phyloP scores from a whole-genome alignment of 306 rosid genomes.

The Hippophae rhamnoides region DNA sequence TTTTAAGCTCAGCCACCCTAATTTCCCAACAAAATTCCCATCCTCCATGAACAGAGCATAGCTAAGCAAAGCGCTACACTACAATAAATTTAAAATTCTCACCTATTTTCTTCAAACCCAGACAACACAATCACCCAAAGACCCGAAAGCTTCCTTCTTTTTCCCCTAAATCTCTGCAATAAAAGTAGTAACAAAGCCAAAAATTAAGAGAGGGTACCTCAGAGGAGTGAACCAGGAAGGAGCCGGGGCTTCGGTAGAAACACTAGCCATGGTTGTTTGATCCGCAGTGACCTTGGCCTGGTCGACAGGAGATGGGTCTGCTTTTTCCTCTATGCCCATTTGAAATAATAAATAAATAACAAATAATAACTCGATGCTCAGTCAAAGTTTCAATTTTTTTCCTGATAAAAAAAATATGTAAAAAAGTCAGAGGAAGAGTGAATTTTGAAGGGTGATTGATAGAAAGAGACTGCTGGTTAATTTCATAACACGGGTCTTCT shows the following conservation, averaged over 20 bases:
- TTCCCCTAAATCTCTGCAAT: slow-evolving; percentile 5
- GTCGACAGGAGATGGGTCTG: slow-evolving; percentile 11
- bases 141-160: slow-evolving; percentile 6
- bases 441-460: too few relatives aligned
- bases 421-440: too few relatives aligned
- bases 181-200: not conserved
- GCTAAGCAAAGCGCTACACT: not conserved
- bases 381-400: not conserved
- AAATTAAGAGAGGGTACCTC: slow-evolving; percentile 28
- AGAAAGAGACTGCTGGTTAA: too few relatives aligned
- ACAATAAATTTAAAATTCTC: not conserved
- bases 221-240: slow-evolving; percentile 80
- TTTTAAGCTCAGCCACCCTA: not conserved
- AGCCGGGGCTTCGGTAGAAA: slow-evolving; percentile 32
- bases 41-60: not conserved
- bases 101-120: slow-evolving; percentile 1
- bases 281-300: slow-evolving; percentile 17
- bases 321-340: slow-evolving; percentile 16
- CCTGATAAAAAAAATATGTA: not conserved
- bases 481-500: too few relatives aligned
- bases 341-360: not conserved
- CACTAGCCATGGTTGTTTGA: slow-evolving; percentile 11
- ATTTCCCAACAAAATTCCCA: not conserved
- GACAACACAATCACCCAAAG: slow-evolving; percentile 4
- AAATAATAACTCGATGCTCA: not conserved